Percentiles rank a stretch among this genome's conserved stretches.
phyloP scores from a whole-genome alignment of 2,329 filamentous ascomycete species.

The Penicillium sp. region DNA sequence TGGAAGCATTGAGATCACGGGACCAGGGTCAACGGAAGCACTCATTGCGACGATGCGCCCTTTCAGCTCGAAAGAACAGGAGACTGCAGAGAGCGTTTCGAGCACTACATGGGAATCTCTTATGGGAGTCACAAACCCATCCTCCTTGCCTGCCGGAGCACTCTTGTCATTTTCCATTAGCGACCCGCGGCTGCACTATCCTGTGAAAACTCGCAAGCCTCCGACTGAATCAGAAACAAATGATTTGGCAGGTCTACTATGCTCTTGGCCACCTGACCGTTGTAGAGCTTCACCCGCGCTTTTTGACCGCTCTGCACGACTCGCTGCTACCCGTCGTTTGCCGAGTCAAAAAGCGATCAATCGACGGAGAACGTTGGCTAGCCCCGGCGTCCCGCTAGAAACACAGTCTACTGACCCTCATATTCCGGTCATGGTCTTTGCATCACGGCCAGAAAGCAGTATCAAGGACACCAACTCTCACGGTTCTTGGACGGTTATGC shows the following conservation, averaged over 20 bases:
- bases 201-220: conserved; percentile 56
- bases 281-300: conserved; percentile 49
- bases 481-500: conserved; percentile 75
- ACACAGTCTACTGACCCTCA: conserved; percentile 61
- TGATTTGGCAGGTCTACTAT: conserved; percentile 57
- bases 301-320: conserved; percentile 65
- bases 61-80: conserved; percentile 19
- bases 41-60: conserved; percentile 66
- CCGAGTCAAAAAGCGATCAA: conserved; percentile 77
- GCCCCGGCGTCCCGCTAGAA: conserved; percentile 61
- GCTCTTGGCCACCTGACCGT: conserved; percentile 64
- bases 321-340: conserved; percentile 62
- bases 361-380: conserved; percentile 62
- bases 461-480: conserved; percentile 49
- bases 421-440: conserved; percentile 72
- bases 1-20: conserved; percentile 66
- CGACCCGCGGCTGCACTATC: conserved; percentile 78
- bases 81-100: conserved; percentile 22
- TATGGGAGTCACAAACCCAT: conserved; percentile 59
- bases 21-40: conserved; percentile 74
- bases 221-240: conserved; percentile 34
- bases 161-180: conserved; percentile 68
- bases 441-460: conserved; percentile 49
- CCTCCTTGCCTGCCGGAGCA: conserved; percentile 64
- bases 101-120: conserved; percentile 41